Base-by-base conservation (phyloP, 2,329 filamentous ascomycete genomes). In the Fusarium staphyleae region DNA sequence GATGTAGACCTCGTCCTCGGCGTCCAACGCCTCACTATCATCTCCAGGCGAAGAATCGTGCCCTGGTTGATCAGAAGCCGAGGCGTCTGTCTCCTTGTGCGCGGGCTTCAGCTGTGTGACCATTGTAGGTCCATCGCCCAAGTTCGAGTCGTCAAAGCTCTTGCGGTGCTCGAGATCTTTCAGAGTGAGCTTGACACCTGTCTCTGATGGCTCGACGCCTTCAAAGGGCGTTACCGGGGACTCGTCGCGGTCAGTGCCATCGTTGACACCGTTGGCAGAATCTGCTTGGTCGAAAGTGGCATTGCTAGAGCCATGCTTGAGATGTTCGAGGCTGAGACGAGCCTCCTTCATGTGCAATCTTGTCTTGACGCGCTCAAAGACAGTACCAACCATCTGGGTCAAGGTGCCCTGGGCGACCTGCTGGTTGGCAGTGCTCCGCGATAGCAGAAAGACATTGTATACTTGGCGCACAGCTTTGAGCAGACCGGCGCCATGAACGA, bases 391-490 rank as follows among this genome's bases (percentile, higher is more conserved):
- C 95, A 99, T 99, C 75, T 99, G 95, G 3, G 93, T 96, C 69
- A 99, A 78, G 4, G 95, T 97, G 3, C 95, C 95, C 73, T 99
- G 96, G 1, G 96, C 96, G 42, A 98, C 91, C 73, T 96, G 93
- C 78, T 99, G 95, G 72, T 98, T 99, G 50, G 91, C 86, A 60
- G 89, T 96, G 60, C 88, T 96, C 70, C 95, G 92, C 63, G 93
- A 98, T 43, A 98, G 85, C 55, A 99, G 81, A 74, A 99, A 99
- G 66, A 99, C 96, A 78, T 99, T 99, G 81, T 99, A 99, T 52
- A 97, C 96, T 74, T 98, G 91, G 65, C 95, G 89, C 62, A 99
- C 92, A 48, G 95, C 93, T 78, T 99, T 99, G 62, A 99, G 81
- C 57, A 99, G 82, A 60, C 95, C 96, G 30, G 95, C 93, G 53